Conservation (phyloP, 352 stramenopile species). For the Phytophthora cryptogea region DNA sequence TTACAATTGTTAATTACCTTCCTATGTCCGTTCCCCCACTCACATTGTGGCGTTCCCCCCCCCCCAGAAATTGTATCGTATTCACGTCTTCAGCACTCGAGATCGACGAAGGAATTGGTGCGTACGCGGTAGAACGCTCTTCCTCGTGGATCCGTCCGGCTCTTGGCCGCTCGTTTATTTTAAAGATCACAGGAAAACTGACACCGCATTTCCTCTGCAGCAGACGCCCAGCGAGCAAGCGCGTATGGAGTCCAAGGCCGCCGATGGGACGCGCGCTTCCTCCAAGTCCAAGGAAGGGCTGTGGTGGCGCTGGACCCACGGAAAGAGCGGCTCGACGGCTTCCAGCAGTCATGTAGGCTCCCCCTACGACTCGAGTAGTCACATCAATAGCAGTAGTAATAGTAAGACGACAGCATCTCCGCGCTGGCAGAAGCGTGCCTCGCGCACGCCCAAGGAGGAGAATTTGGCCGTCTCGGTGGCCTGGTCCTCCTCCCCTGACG, state of each 20-base stretch:
- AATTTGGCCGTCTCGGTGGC: neutral
- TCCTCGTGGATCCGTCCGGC: neutral
- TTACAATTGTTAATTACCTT: neutral
- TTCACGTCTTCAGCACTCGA: conserved; percentile 10
- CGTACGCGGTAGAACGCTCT: neutral
- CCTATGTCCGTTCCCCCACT: conserved; percentile 4
- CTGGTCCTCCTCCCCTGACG: conserved; percentile 25
- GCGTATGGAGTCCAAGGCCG: conserved; percentile 39
- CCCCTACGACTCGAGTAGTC: conserved; percentile 22
- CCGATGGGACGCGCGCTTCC: conserved; percentile 27
- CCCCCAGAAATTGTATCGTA: conserved; percentile 4
- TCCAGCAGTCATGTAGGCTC: conserved; percentile 25
- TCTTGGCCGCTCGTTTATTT: neutral
- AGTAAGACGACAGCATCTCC: conserved; percentile 28
- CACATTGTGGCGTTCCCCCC: conserved; percentile 1
- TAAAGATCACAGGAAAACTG: conserved; percentile 12
- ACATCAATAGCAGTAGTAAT: conserved; percentile 36
- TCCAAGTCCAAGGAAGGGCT: conserved; percentile 37
- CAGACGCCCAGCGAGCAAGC: conserved; percentile 16
- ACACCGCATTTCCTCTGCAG: conserved; percentile 7
- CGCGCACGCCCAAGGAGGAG: conserved; percentile 27
- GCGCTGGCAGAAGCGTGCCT: conserved; percentile 46
- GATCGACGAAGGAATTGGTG: conserved; percentile 20
- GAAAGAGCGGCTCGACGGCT: conserved; percentile 58
- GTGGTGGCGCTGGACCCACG: conserved; percentile 82